Percentiles rank a stretch among this genome's conserved stretches.
These are phyloP conservation scores for Rauvolfia tetraphylla DNA, from an alignment of 257 asterid species.

Conservation along the genomic window DNA sequence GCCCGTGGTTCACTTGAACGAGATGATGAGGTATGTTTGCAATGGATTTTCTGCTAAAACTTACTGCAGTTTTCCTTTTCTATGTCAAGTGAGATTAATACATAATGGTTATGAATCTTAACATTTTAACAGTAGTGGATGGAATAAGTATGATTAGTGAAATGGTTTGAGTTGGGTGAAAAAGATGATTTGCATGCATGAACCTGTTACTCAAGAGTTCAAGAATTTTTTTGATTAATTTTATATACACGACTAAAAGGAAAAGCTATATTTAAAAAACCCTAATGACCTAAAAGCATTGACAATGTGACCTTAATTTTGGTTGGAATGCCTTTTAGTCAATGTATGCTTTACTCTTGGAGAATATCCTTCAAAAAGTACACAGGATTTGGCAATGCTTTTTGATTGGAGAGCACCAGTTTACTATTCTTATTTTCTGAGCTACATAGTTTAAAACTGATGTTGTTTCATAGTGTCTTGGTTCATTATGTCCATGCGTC, in stretches of 20 bases:
- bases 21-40: constrained; percentile 64
- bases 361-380: too few species aligned
- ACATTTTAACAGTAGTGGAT: not conserved
- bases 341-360: too few species aligned
- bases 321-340: too few species aligned
- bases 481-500: too few species aligned
- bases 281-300: too few species aligned
- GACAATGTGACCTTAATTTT: too few species aligned
- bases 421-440: too few species aligned
- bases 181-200: not conserved
- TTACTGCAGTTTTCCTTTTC: not conserved
- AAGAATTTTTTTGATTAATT: not conserved
- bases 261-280: not conserved
- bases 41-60: not conserved
- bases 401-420: too few species aligned
- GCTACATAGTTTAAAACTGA: too few species aligned
- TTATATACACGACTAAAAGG: too few species aligned
- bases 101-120: not conserved
- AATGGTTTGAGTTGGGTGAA: not conserved
- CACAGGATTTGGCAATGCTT: too few species aligned
- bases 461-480: too few species aligned
- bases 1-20: constrained; percentile 66
- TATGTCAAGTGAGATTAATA: not conserved
- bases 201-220: not conserved
- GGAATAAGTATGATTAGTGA: not conserved